phyloP scores from a whole-genome alignment of 108 stramenopile species.

The Cyclotella cryptica region DNA sequence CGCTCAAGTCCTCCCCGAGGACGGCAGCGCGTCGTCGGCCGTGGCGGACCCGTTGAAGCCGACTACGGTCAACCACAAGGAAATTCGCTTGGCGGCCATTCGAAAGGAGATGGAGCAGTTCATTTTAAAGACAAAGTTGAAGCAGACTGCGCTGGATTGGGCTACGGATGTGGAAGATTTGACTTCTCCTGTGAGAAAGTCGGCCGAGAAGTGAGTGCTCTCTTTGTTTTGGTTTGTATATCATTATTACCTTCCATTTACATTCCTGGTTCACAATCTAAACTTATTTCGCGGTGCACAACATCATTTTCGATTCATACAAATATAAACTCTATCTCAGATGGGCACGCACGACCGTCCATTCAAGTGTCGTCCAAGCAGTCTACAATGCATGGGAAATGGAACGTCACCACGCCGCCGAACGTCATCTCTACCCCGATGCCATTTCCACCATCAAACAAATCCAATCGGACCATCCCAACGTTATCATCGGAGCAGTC shows the following conservation, averaged over 20 bases:
- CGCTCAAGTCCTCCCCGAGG: constrained; percentile 56
- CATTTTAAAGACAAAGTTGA: constrained; percentile 73
- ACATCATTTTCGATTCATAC: too few species aligned
- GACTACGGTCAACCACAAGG: constrained; percentile 71
- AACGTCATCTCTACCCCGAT: constrained; percentile 84
- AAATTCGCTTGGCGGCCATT: constrained; percentile 84
- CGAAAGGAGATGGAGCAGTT: constrained; percentile 85
- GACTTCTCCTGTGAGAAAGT: constrained; percentile 66
- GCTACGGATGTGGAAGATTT: constrained; percentile 79
- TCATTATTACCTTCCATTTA: too few species aligned
- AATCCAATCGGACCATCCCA: constrained; percentile 84
- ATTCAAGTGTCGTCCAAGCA: constrained; percentile 77
- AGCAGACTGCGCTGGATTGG: constrained; percentile 84
- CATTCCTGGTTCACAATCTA: too few species aligned
- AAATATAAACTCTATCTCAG: constrained; percentile 42
- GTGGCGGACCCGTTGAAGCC: constrained; percentile 39
- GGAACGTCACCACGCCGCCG: constrained; percentile 91
- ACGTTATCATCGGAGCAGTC: constrained; percentile 87
- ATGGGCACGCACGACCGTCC: constrained; percentile 80
- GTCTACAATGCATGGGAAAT: constrained; percentile 90
- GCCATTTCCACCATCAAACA: constrained; percentile 75
- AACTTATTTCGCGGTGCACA: too few species aligned
- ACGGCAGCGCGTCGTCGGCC: constrained; percentile 46
- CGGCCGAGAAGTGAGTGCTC: constrained; percentile 76
- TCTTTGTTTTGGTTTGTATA: not conserved